These are phyloP conservation scores for Taxawa tesnikishii DNA, from an alignment of 2,329 filamentous ascomycete species.

Conservation along the genomic window DNA sequence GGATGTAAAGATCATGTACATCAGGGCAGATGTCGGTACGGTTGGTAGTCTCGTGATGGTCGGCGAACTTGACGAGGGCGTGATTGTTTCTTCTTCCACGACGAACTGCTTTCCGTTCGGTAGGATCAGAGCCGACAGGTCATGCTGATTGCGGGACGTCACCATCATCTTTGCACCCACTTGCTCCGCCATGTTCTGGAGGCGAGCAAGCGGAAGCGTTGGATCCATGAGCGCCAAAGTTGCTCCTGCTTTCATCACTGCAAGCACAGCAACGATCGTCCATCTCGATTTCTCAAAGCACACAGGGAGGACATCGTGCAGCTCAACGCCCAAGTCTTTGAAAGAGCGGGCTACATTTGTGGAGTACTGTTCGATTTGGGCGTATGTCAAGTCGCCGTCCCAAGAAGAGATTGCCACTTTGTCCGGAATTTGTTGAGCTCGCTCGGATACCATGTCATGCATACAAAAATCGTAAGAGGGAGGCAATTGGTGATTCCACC, in stretches of 20 bases:
- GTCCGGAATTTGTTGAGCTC: conserved; percentile 9
- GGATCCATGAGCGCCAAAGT: conserved; percentile 16
- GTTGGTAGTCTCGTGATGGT: neutral
- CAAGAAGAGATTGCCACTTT: conserved; percentile 14
- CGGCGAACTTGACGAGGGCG: neutral
- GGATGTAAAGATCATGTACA: conserved; percentile 17
- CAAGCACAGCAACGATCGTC: conserved; percentile 15
- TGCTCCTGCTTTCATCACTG: conserved; percentile 18
- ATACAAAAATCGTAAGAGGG: conserved; percentile 9
- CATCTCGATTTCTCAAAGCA: conserved; percentile 17
- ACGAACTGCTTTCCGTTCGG: conserved; percentile 7
- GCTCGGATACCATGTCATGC: conserved; percentile 11
- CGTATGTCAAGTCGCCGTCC: conserved; percentile 16
- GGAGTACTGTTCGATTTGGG: conserved; percentile 12
- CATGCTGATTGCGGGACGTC: conserved; percentile 8
- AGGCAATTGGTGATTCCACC: conserved; percentile 9
- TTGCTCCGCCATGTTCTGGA: conserved; percentile 8
- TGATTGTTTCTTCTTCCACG: conserved; percentile 6
- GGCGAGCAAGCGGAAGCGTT: conserved; percentile 12
- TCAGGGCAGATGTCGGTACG: conserved; percentile 9
- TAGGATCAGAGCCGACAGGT: conserved; percentile 8
- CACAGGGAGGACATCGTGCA: conserved; percentile 10
- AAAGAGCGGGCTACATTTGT: conserved; percentile 9
- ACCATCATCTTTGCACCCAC: conserved; percentile 6
- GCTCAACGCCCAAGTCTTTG: conserved; percentile 5